Conservation (phyloP, 352 stramenopile species). For the Paralagenidium karlingii region DNA sequence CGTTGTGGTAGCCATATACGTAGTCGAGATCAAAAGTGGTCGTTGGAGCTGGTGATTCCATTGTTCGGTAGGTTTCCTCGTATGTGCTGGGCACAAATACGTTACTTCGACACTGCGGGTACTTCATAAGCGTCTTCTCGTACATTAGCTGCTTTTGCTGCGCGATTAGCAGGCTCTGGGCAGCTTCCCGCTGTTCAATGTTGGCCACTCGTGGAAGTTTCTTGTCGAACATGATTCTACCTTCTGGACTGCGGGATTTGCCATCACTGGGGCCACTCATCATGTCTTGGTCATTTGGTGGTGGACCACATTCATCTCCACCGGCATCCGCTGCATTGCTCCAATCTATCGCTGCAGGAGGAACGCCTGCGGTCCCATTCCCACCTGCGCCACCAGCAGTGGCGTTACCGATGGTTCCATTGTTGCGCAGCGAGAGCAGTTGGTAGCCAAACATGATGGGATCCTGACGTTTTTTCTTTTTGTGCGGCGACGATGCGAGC, state of each 20-base stretch:
- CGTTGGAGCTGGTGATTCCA: constrained; percentile 10
- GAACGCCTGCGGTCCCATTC: too few relatives aligned
- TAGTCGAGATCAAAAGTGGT: constrained; percentile 41
- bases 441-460: constrained; percentile 33
- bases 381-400: too few relatives aligned
- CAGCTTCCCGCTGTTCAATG: constrained; percentile 48
- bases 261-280: too few relatives aligned
- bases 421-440: constrained; percentile 5
- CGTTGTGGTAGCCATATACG: constrained; percentile 41
- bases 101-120: constrained; percentile 54
- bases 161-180: constrained; percentile 21
- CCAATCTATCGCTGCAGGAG: too few relatives aligned
- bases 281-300: too few relatives aligned
- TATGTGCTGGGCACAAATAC: constrained; percentile 44
- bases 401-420: background rate
- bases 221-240: constrained; percentile 60
- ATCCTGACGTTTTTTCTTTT: constrained; percentile 22
- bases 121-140: constrained; percentile 39
- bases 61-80: constrained; percentile 8
- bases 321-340: too few relatives aligned
- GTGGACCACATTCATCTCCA: too few relatives aligned
- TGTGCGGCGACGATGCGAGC: background rate
- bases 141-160: constrained; percentile 58
- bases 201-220: constrained; percentile 51
- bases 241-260: constrained; percentile 32